Evolutionary conservation across 2,329 filamentous ascomycete species (phyloP).

Genomic region (Claviceps citrina): DNA sequence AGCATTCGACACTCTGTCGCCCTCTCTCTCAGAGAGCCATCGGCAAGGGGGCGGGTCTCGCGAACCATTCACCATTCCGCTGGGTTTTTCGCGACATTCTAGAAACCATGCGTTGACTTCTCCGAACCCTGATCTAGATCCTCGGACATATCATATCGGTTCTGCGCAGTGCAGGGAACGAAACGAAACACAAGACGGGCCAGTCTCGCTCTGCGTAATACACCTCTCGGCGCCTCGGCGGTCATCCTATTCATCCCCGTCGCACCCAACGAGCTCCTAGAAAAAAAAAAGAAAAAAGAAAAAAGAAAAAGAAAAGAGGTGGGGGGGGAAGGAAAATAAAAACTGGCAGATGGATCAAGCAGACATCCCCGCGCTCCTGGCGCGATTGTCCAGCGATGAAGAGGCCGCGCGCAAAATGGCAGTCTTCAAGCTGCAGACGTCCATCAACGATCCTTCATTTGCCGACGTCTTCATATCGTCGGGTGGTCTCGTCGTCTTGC

Average conservation of each 20-base stretch:
- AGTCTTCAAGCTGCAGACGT: slow-evolving; percentile 91
- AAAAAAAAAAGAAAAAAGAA: too few relatives aligned
- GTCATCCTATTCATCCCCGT: too few relatives aligned
- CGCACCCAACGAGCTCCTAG: slow-evolving; percentile 4
- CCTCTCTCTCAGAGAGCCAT: too few relatives aligned
- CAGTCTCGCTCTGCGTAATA: not conserved
- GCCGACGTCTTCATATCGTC: slow-evolving; percentile 91
- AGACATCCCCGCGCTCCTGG: slow-evolving; percentile 49
- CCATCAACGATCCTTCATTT: slow-evolving; percentile 90
- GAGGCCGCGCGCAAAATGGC: slow-evolving; percentile 97
- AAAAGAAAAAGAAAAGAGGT: not conserved
- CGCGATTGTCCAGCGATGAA: slow-evolving; percentile 52
- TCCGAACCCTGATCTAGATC: too few relatives aligned
- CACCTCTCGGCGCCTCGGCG: too few relatives aligned
- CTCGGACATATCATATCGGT: not conserved
- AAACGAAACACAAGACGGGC: not conserved
- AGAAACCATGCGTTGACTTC: too few relatives aligned
- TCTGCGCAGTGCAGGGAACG: too few relatives aligned
- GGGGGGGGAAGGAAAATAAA: not conserved
- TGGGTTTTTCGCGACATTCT: too few relatives aligned
- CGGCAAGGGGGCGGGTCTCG: too few relatives aligned
- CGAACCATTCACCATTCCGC: too few relatives aligned
- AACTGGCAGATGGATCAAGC: slow-evolving; percentile 42
- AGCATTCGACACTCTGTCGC: too few relatives aligned
- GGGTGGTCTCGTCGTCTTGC: slow-evolving; percentile 67